These are phyloP conservation scores for Colletotrichum australisinense DNA, from an alignment of 2,329 filamentous ascomycete species.

Conservation along the genomic window DNA sequence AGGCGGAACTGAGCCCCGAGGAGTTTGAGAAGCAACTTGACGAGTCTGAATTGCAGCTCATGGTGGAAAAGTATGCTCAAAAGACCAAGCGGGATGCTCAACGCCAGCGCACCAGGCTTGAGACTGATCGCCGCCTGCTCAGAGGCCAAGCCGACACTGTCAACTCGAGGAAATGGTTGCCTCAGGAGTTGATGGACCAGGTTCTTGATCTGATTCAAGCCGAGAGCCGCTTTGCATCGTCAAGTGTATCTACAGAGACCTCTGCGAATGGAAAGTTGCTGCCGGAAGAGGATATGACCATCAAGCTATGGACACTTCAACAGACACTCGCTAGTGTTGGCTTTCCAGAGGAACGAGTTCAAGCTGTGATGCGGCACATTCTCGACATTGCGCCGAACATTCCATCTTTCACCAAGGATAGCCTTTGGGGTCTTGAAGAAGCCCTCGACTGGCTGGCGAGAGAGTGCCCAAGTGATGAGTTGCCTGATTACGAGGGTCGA, in stretches of 20 bases:
- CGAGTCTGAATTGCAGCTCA: slow-evolving; percentile 86
- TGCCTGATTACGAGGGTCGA: slow-evolving; percentile 76
- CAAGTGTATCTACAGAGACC: slow-evolving; percentile 58
- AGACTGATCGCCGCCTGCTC: slow-evolving; percentile 87
- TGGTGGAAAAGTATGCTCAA: slow-evolving; percentile 85
- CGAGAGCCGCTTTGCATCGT: slow-evolving; percentile 70
- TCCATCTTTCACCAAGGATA: slow-evolving; percentile 67
- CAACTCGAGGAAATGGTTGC: slow-evolving; percentile 82
- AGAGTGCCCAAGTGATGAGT: slow-evolving; percentile 74
- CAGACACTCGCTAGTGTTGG: slow-evolving; percentile 76
- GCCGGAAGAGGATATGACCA: slow-evolving; percentile 82
- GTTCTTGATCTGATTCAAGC: slow-evolving; percentile 79
- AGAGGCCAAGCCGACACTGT: slow-evolving; percentile 81
- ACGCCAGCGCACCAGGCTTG: slow-evolving; percentile 80
- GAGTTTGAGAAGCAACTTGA: slow-evolving; percentile 92
- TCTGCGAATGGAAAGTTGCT: slow-evolving; percentile 60
- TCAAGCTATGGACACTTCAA: slow-evolving; percentile 87
- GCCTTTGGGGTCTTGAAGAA: slow-evolving; percentile 88
- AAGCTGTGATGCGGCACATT: slow-evolving; percentile 73
- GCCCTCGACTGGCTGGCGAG: slow-evolving; percentile 91
- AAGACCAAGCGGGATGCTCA: slow-evolving; percentile 84
- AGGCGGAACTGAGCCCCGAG: slow-evolving; percentile 77
- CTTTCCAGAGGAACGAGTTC: slow-evolving; percentile 73
- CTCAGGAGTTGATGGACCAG: slow-evolving; percentile 80
- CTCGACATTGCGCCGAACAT: slow-evolving; percentile 75